Evolutionary conservation across 805 yeast genomes (phyloP).

Genomic region (Candida methanosorbosa): DNA sequence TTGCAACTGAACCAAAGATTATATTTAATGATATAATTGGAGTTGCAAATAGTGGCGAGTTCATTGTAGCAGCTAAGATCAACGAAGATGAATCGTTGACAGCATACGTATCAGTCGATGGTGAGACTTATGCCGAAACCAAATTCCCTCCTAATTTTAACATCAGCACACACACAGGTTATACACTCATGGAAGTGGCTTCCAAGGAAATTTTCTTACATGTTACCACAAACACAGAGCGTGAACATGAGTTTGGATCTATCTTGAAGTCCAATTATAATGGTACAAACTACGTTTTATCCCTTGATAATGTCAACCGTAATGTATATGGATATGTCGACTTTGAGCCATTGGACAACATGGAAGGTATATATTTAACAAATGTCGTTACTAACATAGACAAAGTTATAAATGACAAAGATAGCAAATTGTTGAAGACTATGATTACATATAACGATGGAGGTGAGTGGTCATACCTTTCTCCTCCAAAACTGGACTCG

Average conservation of each 20-base stretch:
- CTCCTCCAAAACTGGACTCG: constrained; percentile 57
- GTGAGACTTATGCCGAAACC: constrained; percentile 67
- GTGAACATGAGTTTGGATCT: constrained; percentile 60
- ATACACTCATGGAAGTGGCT: constrained; percentile 70
- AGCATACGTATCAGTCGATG: constrained; percentile 76
- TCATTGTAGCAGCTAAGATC: constrained; percentile 61
- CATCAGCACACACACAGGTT: constrained; percentile 56
- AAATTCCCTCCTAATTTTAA: constrained; percentile 62
- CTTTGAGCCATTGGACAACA: constrained; percentile 33
- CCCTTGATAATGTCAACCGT: constrained; percentile 68
- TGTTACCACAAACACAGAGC: constrained; percentile 53
- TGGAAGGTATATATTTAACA: constrained; percentile 34
- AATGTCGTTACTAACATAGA: constrained; percentile 24
- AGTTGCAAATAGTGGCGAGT: constrained; percentile 63
- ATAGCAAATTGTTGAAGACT: constrained; percentile 37
- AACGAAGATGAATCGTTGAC: constrained; percentile 42
- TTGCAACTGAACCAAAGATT: constrained; percentile 28
- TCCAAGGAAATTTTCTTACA: constrained; percentile 74
- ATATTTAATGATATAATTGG: constrained; percentile 60
- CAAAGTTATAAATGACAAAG: constrained; percentile 6
- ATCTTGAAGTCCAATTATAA: constrained; percentile 83
- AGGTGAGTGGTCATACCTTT: constrained; percentile 31
- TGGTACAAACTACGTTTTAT: constrained; percentile 76
- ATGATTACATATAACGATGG: constrained; percentile 11
- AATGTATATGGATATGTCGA: constrained; percentile 38